Percentiles rank a stretch among this genome's conserved stretches.
Conservation (phyloP, 768 basidiomycete species). For the Mycena olivaceomarginata region DNA sequence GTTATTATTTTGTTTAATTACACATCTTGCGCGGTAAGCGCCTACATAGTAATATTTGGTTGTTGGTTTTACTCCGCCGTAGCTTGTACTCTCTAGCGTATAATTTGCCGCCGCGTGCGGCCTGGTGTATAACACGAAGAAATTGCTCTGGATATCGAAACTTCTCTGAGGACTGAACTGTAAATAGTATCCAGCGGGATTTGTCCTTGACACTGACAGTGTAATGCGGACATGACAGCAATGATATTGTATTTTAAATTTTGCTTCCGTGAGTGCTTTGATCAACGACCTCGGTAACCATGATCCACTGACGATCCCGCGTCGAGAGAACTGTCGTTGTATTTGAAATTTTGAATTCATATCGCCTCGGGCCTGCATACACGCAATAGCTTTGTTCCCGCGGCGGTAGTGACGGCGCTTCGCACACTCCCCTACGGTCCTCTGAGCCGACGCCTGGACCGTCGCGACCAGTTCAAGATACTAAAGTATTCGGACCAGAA, state of each 20-base stretch:
- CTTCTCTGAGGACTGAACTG: not conserved
- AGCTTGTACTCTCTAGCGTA: conserved; percentile 13
- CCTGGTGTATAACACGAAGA: conserved; percentile 38
- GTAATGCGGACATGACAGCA: too few species aligned
- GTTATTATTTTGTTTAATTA: conserved; percentile 17
- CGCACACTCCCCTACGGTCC: too few species aligned
- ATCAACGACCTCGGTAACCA: not conserved
- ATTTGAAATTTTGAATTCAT: too few species aligned
- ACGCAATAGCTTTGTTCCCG: too few species aligned
- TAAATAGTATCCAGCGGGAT: too few species aligned
- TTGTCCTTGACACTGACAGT: too few species aligned
- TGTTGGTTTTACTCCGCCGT: not conserved
- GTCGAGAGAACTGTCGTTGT: too few species aligned
- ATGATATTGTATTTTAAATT: not conserved
- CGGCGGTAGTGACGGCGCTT: too few species aligned
- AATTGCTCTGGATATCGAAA: conserved; percentile 2
- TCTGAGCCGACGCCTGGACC: too few species aligned
- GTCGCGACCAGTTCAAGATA: too few species aligned
- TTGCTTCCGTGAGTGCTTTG: not conserved
- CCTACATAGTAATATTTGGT: conserved; percentile 11
- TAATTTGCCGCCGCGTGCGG: conserved; percentile 38
- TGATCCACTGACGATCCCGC: not conserved
- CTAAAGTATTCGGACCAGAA: too few species aligned
- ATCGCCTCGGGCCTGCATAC: too few species aligned
- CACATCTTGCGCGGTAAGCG: conserved; percentile 2